A percentile compares a stretch with the other conserved stretches of the same genome.
These are phyloP conservation scores for Clarireedia paspali DNA, from an alignment of 2,329 filamentous ascomycete species.

Conservation along the genomic window DNA sequence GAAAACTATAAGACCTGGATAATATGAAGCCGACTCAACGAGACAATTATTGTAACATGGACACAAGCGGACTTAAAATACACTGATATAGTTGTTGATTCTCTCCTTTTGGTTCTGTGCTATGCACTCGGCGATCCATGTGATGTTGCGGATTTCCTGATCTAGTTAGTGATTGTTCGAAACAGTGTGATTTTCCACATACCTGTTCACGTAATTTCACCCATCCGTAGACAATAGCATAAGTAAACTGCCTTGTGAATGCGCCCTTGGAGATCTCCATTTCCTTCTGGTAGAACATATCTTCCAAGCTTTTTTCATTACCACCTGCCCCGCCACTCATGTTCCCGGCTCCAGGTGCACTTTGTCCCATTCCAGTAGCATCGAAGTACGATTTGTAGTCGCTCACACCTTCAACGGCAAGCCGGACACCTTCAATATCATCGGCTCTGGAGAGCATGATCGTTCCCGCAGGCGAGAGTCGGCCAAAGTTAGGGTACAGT, in stretches of 20 bases:
- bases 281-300: constrained; percentile 98
- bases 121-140: constrained; percentile 99
- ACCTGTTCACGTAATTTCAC: constrained; percentile 97
- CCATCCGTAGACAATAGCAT: constrained; percentile 94
- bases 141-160: constrained; percentile 98
- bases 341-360: constrained; percentile 68
- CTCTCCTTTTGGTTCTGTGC: constrained; percentile 99
- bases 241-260: constrained; percentile 94
- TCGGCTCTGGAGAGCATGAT: constrained; percentile 92
- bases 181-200: constrained; percentile 30
- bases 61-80: constrained; percentile 54
- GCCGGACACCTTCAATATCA: constrained; percentile 84
- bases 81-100: constrained; percentile 97
- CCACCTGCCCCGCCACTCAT: constrained; percentile 72
- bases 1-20: constrained; percentile 21
- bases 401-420: constrained; percentile 85
- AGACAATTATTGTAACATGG: constrained; percentile 13
- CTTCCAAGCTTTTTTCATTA: constrained; percentile 86
- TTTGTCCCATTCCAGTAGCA: constrained; percentile 71
- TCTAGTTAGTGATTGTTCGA: constrained; percentile 28
- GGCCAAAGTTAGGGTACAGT: constrained; percentile 87
- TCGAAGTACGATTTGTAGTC: constrained; percentile 98
- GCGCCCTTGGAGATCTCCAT: constrained; percentile 96
- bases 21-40: constrained; percentile 9
- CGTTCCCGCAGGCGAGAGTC: constrained; percentile 87